Conservation (phyloP, 2,329 filamentous ascomycete genomes). For the Cladosporium sp. region DNA sequence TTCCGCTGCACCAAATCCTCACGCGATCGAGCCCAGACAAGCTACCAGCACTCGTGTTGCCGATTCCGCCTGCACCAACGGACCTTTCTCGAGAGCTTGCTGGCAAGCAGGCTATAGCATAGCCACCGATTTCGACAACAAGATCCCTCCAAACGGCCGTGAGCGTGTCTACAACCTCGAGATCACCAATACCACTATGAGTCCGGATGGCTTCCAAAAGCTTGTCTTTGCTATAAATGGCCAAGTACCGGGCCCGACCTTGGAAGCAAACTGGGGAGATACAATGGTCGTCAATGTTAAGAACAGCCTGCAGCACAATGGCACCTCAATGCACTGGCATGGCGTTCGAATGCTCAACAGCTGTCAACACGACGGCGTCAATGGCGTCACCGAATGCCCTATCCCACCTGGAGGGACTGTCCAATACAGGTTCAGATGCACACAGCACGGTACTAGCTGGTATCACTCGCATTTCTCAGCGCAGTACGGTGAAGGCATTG, state of each 20-base stretch:
- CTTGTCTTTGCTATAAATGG: constrained; percentile 58
- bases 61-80: constrained; percentile 34
- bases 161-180: constrained; percentile 44
- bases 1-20: background rate
- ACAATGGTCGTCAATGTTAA: constrained; percentile 57
- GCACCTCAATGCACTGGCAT: constrained; percentile 65
- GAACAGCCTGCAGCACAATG: constrained; percentile 57
- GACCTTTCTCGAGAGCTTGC: constrained; percentile 32
- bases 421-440: constrained; percentile 61
- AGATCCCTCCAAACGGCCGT: constrained; percentile 36
- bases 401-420: constrained; percentile 53
- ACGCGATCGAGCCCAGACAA: background rate
- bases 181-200: constrained; percentile 46
- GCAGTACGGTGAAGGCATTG: constrained; percentile 60
- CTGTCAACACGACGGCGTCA: constrained; percentile 61
- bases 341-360: constrained; percentile 61
- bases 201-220: constrained; percentile 46
- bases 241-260: constrained; percentile 59
- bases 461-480: constrained; percentile 63
- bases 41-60: background rate
- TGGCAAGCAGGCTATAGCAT: constrained; percentile 35
- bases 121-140: constrained; percentile 38
- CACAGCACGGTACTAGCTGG: constrained; percentile 47
- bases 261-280: constrained; percentile 37
- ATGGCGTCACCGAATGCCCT: constrained; percentile 49